A percentile compares a stretch with the other conserved stretches of the same genome.
Conservation (phyloP, 352 stramenopile species). For the Globisporangium takayamanum region DNA sequence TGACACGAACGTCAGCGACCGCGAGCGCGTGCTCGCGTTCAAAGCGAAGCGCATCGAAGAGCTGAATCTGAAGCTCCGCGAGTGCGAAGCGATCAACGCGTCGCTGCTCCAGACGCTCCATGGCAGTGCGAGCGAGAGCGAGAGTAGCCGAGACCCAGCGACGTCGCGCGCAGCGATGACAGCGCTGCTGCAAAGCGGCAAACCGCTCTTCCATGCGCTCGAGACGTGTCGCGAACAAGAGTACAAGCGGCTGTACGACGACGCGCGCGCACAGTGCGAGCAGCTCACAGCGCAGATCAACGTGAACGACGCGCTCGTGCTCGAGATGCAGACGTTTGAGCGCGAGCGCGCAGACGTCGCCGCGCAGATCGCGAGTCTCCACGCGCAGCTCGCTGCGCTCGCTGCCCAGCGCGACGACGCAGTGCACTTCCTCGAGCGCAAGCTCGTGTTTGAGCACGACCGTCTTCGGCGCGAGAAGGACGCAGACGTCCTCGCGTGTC, state of each 20-base stretch:
- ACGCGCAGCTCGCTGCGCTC: conserved; percentile 18
- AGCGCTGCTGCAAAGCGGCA: conserved; percentile 27
- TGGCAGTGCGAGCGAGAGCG: conserved; percentile 16
- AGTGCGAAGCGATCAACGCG: conserved; percentile 43
- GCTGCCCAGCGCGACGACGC: conserved; percentile 37
- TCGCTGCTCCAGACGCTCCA: conserved; percentile 46
- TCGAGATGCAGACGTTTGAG: conserved; percentile 29
- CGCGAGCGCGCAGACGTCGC: conserved; percentile 30
- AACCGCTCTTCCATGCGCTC: conserved; percentile 46
- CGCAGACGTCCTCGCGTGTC: conserved; percentile 27
- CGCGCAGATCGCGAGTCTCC: conserved; percentile 22
- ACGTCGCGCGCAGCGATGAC: conserved; percentile 24
- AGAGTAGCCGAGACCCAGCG: conserved; percentile 3
- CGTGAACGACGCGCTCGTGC: conserved; percentile 25
- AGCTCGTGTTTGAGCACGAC: conserved; percentile 57
- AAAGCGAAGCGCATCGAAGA: conserved; percentile 66
- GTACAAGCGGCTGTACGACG: conserved; percentile 42
- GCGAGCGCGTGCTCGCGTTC: conserved; percentile 56
- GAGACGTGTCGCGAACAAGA: conserved; percentile 54
- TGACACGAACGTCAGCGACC: conserved; percentile 53
- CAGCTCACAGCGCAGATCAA: conserved; percentile 25
- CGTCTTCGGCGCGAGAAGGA: conserved; percentile 46
- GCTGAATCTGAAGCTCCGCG: conserved; percentile 35
- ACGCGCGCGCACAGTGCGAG: conserved; percentile 27
- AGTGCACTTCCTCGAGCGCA: conserved; percentile 40